Evolutionary conservation across 2,329 filamentous ascomycete genomes (phyloP), one percentile per base, ranked within the genome.

Genomic region (Ophiostoma sp.): DNA sequence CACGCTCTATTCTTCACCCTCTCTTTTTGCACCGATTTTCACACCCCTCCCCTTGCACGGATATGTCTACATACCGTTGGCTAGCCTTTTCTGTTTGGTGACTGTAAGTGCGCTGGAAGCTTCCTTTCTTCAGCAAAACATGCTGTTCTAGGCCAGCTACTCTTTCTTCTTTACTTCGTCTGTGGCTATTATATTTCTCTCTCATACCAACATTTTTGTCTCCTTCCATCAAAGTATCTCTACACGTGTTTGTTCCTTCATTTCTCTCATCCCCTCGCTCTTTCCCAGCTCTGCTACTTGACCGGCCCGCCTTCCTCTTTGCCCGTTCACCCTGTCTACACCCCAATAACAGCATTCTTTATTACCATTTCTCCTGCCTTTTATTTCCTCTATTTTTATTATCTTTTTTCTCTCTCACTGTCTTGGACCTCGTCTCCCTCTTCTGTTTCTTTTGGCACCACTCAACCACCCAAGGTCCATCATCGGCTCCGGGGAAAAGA

Each of bases 31-130:
- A 25, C 31, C 15, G 39, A 45, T 55, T 64, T 31, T 55, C 31
- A 50, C 66, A 36, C 63, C 39, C 57, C 45, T 52, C 64, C 39
- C 66, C 45, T 45, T 52, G 28, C 19, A 52, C 45, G 19, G 28
- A 55, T n/a, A n/a, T n/a, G n/a, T n/a, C n/a, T n/a, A n/a, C n/a
- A n/a, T 28, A 64, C 69, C 52, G 71, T 57, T 70, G 66, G 39
- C 71, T 25, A 11, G 36, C 36, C 19, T 48, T 64, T 45, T 36
- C 12, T 52, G 70, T 71, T 52, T 42, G 64, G 69, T 25, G 39
- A 71, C 69, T 63, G 66, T 28, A 48, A 31, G 39, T 33, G 42
- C 64, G 25, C 64, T 28, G 42, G 33, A 33, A 42, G 36, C 36
- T 28, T 66, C 36, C 57, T 55, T 25, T n/a, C 31, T 3, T 52